Evolutionary conservation across 2,329 filamentous ascomycete genomes (phyloP).

Genomic region (Chaetomium globosum): DNA sequence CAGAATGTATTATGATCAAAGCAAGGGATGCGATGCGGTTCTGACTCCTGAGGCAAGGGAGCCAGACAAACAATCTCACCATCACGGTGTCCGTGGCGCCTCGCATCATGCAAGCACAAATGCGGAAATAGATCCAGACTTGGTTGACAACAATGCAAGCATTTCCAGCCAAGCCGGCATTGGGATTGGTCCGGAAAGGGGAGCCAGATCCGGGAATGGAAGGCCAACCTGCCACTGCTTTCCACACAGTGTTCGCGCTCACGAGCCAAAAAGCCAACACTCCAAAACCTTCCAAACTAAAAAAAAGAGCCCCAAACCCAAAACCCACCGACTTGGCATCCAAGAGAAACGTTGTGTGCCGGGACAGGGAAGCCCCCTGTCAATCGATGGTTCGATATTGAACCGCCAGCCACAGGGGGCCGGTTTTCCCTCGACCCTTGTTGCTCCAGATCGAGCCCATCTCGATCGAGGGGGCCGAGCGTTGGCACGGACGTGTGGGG

Average conservation of each 20-base stretch:
- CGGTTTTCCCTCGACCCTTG: neutral
- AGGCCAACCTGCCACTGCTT: neutral
- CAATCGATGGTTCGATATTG: neutral
- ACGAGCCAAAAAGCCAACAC: too few relatives aligned
- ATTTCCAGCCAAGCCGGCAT: neutral
- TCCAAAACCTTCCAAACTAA: neutral
- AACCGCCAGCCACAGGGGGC: slow-evolving; percentile 5
- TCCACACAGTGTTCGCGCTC: slow-evolving; percentile 4
- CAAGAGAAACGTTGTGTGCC: neutral
- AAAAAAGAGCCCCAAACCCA: neutral
- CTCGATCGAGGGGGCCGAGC: neutral
- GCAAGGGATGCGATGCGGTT: neutral
- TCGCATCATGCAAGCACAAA: neutral
- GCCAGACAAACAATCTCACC: neutral
- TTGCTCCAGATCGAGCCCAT: neutral
- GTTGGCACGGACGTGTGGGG: slow-evolving; percentile 1
- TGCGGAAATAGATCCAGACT: neutral
- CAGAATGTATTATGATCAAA: neutral
- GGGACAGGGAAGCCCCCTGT: neutral
- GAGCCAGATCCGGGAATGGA: neutral
- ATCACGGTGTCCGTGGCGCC: too few relatives aligned
- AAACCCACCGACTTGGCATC: neutral
- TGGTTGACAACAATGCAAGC: neutral
- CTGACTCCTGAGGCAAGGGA: neutral
- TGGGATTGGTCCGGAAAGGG: slow-evolving; percentile 4